Evolutionary conservation across 306 rosid genomes (phyloP).

Genomic region (Nissolia schottii): DNA sequence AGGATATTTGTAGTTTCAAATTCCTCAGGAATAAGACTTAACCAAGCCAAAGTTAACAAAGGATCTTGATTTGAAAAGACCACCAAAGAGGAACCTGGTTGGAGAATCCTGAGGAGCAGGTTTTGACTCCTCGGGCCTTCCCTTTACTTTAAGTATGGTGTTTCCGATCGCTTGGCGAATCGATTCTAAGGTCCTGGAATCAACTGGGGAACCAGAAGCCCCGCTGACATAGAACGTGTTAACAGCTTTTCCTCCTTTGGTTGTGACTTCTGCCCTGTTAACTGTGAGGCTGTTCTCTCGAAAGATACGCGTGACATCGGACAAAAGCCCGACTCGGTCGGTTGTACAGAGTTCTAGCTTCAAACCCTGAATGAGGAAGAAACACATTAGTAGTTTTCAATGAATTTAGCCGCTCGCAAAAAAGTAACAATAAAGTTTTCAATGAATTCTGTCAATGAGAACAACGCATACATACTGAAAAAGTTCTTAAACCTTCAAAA

Average conservation of each 20-base stretch:
- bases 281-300: conserved; percentile 95
- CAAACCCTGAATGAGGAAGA: conserved; percentile 58
- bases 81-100: conserved; percentile 79
- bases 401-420: too few species aligned
- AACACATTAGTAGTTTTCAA: background rate
- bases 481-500: background rate
- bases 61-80: conserved; percentile 91
- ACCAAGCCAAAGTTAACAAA: conserved; percentile 85
- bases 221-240: conserved; percentile 90
- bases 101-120: conserved; percentile 74
- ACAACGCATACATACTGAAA: background rate
- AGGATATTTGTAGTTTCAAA: background rate
- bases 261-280: conserved; percentile 87
- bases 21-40: conserved; percentile 63
- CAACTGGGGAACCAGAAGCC: conserved; percentile 74
- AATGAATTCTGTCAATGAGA: background rate
- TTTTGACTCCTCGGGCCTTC: conserved; percentile 56
- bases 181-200: conserved; percentile 76
- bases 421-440: too few species aligned
- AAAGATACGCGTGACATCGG: conserved; percentile 87
- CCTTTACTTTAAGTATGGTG: conserved; percentile 91
- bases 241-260: conserved; percentile 86
- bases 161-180: conserved; percentile 78
- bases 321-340: conserved; percentile 88
- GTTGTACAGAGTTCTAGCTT: conserved; percentile 91